Base-by-base conservation (phyloP, 2,329 filamentous ascomycete species). In the Pseudohalonectria lignicola region DNA sequence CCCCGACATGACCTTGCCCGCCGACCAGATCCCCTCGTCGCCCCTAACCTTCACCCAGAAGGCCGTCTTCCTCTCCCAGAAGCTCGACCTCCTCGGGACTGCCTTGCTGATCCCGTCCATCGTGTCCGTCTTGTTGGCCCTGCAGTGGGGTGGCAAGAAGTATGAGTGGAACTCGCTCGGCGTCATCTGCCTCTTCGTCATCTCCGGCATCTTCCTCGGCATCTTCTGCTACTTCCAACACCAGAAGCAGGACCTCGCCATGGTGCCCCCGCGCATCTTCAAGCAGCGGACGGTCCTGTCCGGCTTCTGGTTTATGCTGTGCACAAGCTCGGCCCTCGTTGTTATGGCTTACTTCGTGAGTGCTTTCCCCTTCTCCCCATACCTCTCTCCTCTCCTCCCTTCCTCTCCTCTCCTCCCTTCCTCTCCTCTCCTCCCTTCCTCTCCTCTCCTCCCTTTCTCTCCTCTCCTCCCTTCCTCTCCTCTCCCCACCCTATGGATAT, bases 71-170 rank as follows among this genome's bases (percentile, higher is more conserved):
- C 55, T 67, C 12, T 47, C 68, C 3, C 49, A 69, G n/a, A 64
- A 63, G 9, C 53, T 45, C 21, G 44, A 47, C 31, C 17, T 42
- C 4, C 5, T 42, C 9, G 44, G 44, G 31, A 37, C 31, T 25
- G 1, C 41, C 18, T 16, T 46, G n/a, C 16, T 45, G 21, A 21
- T 46, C 7, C 40, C 44, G 4, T 45, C 57, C 17, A 60, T 66
- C 17, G 52, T 68, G 39, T 67, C 60, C 40, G 56, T 70, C 11
- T 49, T 71, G 3, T 52, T 72, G 7, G 67, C 67, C 4, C 53
- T 72, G 15, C 62, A 69, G 43, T 70, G 65, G 64, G 63, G 60
- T 39, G 63, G 61, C 25, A 57, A 51, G 12, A 52, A 48, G n/a
- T 61, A 64, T 39, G 44, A 49, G 1, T 66, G 63, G 62, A 47